Evolutionary conservation across 2,329 filamentous ascomycete genomes (phyloP).

Genomic region (Fusarium sp.): DNA sequence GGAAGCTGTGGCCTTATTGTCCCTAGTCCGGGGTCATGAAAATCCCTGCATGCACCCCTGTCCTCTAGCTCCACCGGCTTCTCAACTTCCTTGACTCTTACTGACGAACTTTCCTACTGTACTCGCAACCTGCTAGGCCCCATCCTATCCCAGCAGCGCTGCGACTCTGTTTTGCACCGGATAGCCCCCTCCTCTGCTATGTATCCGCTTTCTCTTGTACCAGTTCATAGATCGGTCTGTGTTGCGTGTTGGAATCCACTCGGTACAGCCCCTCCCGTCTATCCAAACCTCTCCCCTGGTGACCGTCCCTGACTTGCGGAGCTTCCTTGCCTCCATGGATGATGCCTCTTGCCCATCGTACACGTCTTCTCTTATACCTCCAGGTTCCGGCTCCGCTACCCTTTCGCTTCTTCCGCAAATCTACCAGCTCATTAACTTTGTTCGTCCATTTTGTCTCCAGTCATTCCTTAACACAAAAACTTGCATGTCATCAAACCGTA

Average conservation of each 20-base stretch:
- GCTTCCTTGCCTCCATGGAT: constrained; percentile 45
- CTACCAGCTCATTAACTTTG: constrained; percentile 42
- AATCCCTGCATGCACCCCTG: constrained; percentile 35
- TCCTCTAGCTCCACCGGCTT: constrained; percentile 31
- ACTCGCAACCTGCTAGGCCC: constrained; percentile 37
- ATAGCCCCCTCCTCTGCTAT: constrained; percentile 30
- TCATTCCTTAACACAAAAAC: constrained; percentile 46
- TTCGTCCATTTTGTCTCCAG: constrained; percentile 39
- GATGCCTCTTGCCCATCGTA: constrained; percentile 46
- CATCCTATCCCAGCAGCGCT: constrained; percentile 39
- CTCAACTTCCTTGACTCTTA: constrained; percentile 43
- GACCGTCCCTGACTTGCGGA: constrained; percentile 42
- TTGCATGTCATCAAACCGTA: constrained; percentile 38
- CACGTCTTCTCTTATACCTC: constrained; percentile 49
- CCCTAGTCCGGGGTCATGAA: constrained; percentile 40
- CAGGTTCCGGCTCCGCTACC: constrained; percentile 46
- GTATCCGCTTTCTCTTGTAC: constrained; percentile 36
- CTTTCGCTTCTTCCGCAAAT: constrained; percentile 43
- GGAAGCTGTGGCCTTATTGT: constrained; percentile 44
- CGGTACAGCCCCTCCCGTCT: constrained; percentile 45
- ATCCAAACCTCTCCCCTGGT: constrained; percentile 45
- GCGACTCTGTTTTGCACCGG: constrained; percentile 43
- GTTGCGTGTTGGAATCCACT: constrained; percentile 41
- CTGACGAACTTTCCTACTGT: constrained; percentile 40
- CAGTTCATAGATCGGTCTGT: constrained; percentile 47